Evolutionary conservation across 2,329 filamentous ascomycete species (phyloP), one percentile per base, ranked within the genome.

Genomic region (Aspergillus brunneoviolaceus): DNA sequence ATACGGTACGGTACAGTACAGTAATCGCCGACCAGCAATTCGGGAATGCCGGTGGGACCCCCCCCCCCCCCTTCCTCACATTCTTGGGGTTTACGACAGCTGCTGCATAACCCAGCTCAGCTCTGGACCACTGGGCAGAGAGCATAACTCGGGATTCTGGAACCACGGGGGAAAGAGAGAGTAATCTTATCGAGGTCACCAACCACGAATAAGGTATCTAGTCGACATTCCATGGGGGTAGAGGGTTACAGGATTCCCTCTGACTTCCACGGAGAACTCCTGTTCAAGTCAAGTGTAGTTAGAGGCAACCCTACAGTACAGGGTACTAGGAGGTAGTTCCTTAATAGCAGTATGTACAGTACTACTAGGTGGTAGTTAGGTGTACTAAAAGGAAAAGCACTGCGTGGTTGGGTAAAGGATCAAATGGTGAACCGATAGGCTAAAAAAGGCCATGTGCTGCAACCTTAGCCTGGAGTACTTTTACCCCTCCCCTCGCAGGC

Each of bases 21-120:
- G 27, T 58, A 64, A 45, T 45, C 19, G 42, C 3, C 58, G 47
- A 55, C 61, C 63, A 64, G 58, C 47, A 52, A 42, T 62, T 62
- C 63, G 63, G 63, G 58, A 62, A 55, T 52, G 47, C 52, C 53
- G 51, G 65, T 67, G 63, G 63, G 59, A 58, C 55, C 60, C 42
- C 42, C 51, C 54, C 60, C n/a, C n/a, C 55, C 60, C 42, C 42
- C 51, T 51, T 10, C 27, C 27, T 27, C 27, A 27, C 60, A 55
- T 55, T 60, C 45, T 58, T 45, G 51, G 57, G 57, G 55, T 61
- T 61, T 60, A 56, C 53, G 60, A 63, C 57, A 63, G 60, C 59
- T 66, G 57, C 58, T 53, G 47, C 42, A 61, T 51, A 58, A 61
- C 52, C 51, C 45, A 55, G 50, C 51, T 53, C 21, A 49, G 35